phyloP scores from a whole-genome alignment of 2,329 filamentous ascomycete species.

The Pseudogymnoascus sp. region DNA sequence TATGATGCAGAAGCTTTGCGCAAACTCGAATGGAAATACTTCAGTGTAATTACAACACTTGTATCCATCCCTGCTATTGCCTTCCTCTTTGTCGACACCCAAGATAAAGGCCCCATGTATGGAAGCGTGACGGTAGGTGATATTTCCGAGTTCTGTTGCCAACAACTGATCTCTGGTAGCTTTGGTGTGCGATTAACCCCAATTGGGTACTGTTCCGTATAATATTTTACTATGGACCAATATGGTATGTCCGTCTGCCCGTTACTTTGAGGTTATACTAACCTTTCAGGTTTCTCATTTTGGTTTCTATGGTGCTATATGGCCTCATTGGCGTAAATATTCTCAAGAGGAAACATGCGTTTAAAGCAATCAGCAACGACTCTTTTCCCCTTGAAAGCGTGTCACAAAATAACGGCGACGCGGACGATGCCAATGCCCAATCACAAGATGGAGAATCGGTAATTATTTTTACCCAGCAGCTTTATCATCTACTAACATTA shows the following conservation, averaged over 20 bases:
- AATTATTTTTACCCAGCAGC: background rate
- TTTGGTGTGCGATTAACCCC: slow-evolving; percentile 70
- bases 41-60: slow-evolving; percentile 60
- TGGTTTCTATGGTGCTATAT: slow-evolving; percentile 56
- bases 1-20: slow-evolving; percentile 60
- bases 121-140: slow-evolving; percentile 52
- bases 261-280: slow-evolving; percentile 13
- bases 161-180: slow-evolving; percentile 17
- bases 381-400: slow-evolving; percentile 24
- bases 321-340: slow-evolving; percentile 56
- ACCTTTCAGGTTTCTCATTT: slow-evolving; percentile 48
- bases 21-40: slow-evolving; percentile 62
- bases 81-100: slow-evolving; percentile 57
- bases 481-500: background rate
- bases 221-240: slow-evolving; percentile 62
- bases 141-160: background rate
- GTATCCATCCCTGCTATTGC: slow-evolving; percentile 59
- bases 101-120: slow-evolving; percentile 44
- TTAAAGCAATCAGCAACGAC: slow-evolving; percentile 36
- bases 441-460: background rate
- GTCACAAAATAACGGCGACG: slow-evolving; percentile 17
- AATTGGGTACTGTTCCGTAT: slow-evolving; percentile 65
- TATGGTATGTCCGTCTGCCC: slow-evolving; percentile 44
- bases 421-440: slow-evolving; percentile 14
- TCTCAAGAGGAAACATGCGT: slow-evolving; percentile 56